phyloP scores from a whole-genome alignment of 306 rosid species.

The Amphicarpaea edgeworthii region DNA sequence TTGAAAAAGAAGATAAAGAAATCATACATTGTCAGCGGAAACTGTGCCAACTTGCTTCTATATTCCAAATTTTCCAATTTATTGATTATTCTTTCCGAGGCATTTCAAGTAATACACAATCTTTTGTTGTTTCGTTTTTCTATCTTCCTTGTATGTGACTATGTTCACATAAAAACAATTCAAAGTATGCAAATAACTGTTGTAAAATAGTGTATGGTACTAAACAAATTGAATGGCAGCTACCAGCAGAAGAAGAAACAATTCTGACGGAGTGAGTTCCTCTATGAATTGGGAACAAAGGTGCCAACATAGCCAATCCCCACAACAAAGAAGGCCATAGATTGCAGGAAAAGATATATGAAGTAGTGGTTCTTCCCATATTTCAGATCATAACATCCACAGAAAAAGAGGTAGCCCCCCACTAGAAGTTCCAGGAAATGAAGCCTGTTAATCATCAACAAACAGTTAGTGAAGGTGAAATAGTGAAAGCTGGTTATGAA shows the following conservation, averaged over 20 bases:
- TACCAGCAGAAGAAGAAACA: conserved; percentile 33
- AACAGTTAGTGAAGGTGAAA: conserved; percentile 36
- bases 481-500: conserved; percentile 4
- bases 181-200: conserved; percentile 30
- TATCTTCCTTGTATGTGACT: conserved; percentile 3
- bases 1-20: background rate
- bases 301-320: conserved; percentile 91
- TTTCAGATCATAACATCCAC: conserved; percentile 79
- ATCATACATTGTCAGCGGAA: conserved; percentile 6
- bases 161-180: conserved; percentile 36
- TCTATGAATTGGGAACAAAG: conserved; percentile 67
- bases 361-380: conserved; percentile 79
- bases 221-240: conserved; percentile 40
- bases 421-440: conserved; percentile 76
- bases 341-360: conserved; percentile 84
- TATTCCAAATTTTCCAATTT: conserved; percentile 42
- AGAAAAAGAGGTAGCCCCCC: conserved; percentile 80
- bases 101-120: conserved; percentile 25
- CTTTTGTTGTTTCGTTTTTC: conserved; percentile 26
- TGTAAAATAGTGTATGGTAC: conserved; percentile 40
- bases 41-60: conserved; percentile 32
- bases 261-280: conserved; percentile 32
- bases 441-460: conserved; percentile 59
- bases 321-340: conserved; percentile 84
- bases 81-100: conserved; percentile 22